Evolutionary conservation across 164 flowering plant genomes (phyloP).

Genomic region (Amborella trichopoda): DNA sequence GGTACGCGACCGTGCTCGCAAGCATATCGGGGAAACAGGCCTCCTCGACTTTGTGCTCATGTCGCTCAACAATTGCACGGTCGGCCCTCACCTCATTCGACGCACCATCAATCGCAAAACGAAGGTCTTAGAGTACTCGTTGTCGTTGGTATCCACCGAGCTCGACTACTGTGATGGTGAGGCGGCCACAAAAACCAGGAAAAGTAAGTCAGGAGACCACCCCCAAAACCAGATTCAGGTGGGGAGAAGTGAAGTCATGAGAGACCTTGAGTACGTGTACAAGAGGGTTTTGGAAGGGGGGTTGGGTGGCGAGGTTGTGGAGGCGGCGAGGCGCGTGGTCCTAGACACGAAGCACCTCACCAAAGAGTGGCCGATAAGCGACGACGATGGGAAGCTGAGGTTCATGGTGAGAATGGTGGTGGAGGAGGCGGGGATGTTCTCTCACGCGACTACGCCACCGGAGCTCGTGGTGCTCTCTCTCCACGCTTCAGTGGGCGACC

Average conservation of each 20-base stretch:
- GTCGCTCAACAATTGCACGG: conserved; percentile 57
- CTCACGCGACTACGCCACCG: conserved; percentile 16
- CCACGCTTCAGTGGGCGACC: conserved; percentile 52
- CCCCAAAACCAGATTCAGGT: too few relatives aligned
- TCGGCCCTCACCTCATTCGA: conserved; percentile 41
- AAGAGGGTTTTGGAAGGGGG: conserved; percentile 31
- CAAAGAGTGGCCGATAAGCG: conserved; percentile 67
- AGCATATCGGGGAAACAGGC: conserved; percentile 79
- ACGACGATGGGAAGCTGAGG: conserved; percentile 47
- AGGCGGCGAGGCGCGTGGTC: conserved; percentile 28
- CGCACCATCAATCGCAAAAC: conserved; percentile 44
- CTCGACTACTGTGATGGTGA: background rate
- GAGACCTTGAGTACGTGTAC: conserved; percentile 40
- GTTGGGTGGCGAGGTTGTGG: conserved; percentile 47
- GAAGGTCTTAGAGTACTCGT: conserved; percentile 45
- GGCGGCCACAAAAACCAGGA: background rate
- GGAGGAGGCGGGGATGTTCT: conserved; percentile 5
- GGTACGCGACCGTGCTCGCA: conserved; percentile 72
- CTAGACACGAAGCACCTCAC: conserved; percentile 58
- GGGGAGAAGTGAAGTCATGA: too few relatives aligned
- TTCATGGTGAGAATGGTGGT: conserved; percentile 35
- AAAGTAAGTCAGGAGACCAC: background rate
- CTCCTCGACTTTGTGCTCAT: conserved; percentile 78
- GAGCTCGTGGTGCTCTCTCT: conserved; percentile 52
- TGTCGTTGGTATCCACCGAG: conserved; percentile 39